Evolutionary conservation across 805 yeast genomes (phyloP).

Genomic region (Kockiozyma suomiensis): DNA sequence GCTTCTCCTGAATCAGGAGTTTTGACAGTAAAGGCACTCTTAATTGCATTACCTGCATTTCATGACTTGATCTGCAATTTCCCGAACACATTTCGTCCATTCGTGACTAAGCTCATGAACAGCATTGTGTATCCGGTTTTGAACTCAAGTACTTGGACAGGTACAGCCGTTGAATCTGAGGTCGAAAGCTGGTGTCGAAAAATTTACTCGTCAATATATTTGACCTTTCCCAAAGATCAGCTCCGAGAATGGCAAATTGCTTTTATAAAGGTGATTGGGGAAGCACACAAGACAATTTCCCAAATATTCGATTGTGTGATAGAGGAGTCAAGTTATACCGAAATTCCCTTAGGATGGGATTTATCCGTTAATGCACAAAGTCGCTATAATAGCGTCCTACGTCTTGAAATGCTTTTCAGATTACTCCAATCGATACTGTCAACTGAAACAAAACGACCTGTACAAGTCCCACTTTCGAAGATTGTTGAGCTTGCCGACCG

Average conservation of each 20-base stretch:
- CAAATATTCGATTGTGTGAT: conserved; percentile 5
- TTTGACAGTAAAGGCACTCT: not conserved
- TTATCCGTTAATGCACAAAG: conserved; percentile 2
- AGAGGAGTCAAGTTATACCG: conserved; percentile 8
- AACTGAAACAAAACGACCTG: conserved; percentile 1
- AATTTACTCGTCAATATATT: conserved; percentile 15
- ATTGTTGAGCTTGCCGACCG: conserved; percentile 13
- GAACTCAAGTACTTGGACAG: conserved; percentile 5
- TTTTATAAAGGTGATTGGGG: conserved; percentile 12
- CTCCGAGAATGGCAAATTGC: conserved; percentile 24
- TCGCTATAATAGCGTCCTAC: conserved; percentile 9
- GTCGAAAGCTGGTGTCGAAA: conserved; percentile 20
- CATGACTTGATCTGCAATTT: conserved; percentile 6
- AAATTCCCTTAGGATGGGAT: conserved; percentile 23
- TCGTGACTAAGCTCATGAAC: conserved; percentile 5
- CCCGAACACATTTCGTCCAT: conserved; percentile 27
- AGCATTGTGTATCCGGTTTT: conserved; percentile 20
- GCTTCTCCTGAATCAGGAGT: not conserved
- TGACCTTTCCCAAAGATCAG: conserved; percentile 21
- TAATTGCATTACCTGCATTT: conserved; percentile 22
- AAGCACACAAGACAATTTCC: conserved; percentile 16
- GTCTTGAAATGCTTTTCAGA: conserved; percentile 25
- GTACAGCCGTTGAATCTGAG: not conserved
- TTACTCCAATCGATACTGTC: conserved; percentile 19
- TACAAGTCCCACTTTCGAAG: conserved; percentile 22